Percentiles rank a stretch among this genome's conserved stretches.
These are phyloP conservation scores for Diaporthe ampelina DNA, from an alignment of 2,329 filamentous ascomycete species.

Conservation along the genomic window DNA sequence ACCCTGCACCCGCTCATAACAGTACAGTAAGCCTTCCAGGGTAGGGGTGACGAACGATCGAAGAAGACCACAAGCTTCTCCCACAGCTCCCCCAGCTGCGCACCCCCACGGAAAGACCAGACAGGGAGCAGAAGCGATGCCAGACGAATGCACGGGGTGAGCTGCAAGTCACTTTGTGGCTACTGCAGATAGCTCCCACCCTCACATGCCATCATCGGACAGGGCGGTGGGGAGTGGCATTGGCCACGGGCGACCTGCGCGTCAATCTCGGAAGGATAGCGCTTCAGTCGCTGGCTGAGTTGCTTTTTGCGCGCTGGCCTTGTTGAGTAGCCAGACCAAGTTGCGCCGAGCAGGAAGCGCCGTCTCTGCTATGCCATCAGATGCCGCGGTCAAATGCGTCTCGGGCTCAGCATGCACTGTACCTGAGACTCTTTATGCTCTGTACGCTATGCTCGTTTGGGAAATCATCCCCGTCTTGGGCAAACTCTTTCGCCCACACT, in stretches of 20 bases:
- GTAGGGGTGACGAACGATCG: slow-evolving; percentile 19
- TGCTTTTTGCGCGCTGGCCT: slow-evolving; percentile 7
- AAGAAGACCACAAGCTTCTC: slow-evolving; percentile 27
- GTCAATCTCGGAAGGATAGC: background rate
- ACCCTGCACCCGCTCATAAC: slow-evolving; percentile 12
- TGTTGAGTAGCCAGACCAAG: background rate
- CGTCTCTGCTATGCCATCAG: background rate
- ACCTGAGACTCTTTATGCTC: slow-evolving; percentile 33
- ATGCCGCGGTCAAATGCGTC: slow-evolving; percentile 7
- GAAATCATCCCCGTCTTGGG: slow-evolving; percentile 35
- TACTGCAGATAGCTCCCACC: slow-evolving; percentile 13
- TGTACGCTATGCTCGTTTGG: slow-evolving; percentile 31
- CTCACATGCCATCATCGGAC: slow-evolving; percentile 15
- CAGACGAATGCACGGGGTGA: slow-evolving; percentile 14
- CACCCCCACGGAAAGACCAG: slow-evolving; percentile 9
- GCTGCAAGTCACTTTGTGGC: slow-evolving; percentile 26
- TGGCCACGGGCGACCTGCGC: background rate
- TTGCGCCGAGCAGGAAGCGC: slow-evolving; percentile 20
- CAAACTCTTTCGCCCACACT: slow-evolving; percentile 28
- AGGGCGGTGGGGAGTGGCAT: background rate
- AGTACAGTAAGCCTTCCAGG: slow-evolving; percentile 12
- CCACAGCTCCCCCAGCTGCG: background rate
- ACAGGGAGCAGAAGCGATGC: slow-evolving; percentile 14
- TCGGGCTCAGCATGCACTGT: slow-evolving; percentile 29
- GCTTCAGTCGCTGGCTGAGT: background rate